Conservation (phyloP, 768 basidiomycete species). For the Strobilomyces echinocephalus region DNA sequence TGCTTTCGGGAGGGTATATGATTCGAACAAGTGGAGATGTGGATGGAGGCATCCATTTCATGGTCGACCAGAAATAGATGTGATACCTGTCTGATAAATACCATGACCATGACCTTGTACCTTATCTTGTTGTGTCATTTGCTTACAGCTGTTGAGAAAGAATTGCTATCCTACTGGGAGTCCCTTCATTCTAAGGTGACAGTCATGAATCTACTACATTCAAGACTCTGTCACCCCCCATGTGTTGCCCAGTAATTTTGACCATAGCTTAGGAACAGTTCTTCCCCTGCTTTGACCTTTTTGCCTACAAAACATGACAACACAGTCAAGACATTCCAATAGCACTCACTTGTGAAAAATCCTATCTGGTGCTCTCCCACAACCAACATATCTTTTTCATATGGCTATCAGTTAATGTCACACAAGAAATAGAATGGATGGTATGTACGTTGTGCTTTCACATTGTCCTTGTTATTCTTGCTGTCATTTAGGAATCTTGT, state of each 20-base stretch:
- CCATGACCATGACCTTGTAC: not conserved
- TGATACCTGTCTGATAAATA: slow-evolving; percentile 27
- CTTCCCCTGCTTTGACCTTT: slow-evolving; percentile 27
- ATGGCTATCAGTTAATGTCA: not conserved
- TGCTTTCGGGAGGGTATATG: slow-evolving; percentile 25
- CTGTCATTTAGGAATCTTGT: slow-evolving; percentile 43
- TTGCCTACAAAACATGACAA: slow-evolving; percentile 15
- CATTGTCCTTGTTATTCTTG: slow-evolving; percentile 4
- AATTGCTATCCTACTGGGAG: not conserved
- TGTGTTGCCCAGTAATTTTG: slow-evolving; percentile 18
- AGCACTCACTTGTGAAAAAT: slow-evolving; percentile 34
- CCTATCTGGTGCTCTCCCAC: slow-evolving; percentile 34
- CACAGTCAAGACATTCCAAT: not conserved
- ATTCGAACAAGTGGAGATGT: slow-evolving; percentile 38
- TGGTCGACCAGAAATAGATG: slow-evolving; percentile 33
- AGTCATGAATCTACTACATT: too few relatives aligned
- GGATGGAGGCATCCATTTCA: slow-evolving; percentile 46
- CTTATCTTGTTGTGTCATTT: not conserved
- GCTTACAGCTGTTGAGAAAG: not conserved
- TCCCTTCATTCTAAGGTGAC: too few relatives aligned
- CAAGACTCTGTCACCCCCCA: too few relatives aligned
- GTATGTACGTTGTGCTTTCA: slow-evolving; percentile 27
- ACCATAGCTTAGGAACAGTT: slow-evolving; percentile 37
- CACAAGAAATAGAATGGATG: not conserved
- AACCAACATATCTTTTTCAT: slow-evolving; percentile 25